Evolutionary conservation across 2,329 filamentous ascomycete genomes (phyloP).

Genomic region (Ophidiomyces ophidiicola): DNA sequence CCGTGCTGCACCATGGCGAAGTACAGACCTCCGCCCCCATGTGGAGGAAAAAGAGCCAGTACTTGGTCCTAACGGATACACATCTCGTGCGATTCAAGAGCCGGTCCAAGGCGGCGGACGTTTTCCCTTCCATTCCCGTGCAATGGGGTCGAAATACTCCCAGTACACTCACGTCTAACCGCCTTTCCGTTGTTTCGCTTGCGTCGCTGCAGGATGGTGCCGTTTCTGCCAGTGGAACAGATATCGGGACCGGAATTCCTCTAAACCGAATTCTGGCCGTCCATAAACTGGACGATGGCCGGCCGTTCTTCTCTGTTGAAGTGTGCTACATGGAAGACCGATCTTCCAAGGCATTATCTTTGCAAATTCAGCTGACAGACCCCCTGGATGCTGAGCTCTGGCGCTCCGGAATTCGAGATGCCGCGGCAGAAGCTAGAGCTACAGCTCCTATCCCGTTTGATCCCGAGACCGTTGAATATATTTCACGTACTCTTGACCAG

Average conservation of each 20-base stretch:
- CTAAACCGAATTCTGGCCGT: conserved; percentile 56
- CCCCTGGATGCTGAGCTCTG: conserved; percentile 54
- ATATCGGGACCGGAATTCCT: conserved; percentile 44
- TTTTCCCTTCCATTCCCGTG: conserved; percentile 43
- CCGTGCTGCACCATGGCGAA: conserved; percentile 54
- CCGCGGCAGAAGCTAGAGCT: conserved; percentile 44
- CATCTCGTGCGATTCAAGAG: conserved; percentile 58
- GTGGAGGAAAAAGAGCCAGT: conserved; percentile 63
- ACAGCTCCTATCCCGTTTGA: conserved; percentile 43
- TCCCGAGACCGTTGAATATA: conserved; percentile 49
- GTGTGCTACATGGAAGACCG: conserved; percentile 57
- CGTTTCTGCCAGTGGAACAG: conserved; percentile 20
- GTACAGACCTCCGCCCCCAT: conserved; percentile 57
- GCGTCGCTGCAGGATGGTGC: conserved; percentile 51
- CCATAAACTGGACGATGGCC: conserved; percentile 54
- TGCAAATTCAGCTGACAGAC: conserved; percentile 53
- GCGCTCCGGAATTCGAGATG: conserved; percentile 50
- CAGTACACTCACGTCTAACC: conserved; percentile 17
- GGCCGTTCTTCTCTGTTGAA: conserved; percentile 54
- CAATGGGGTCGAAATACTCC: conserved; percentile 30
- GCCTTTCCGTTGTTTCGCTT: conserved; percentile 48
- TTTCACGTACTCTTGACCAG: conserved; percentile 50
- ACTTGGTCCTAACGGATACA: conserved; percentile 57
- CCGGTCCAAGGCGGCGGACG: conserved; percentile 52
- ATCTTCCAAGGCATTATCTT: conserved; percentile 44